Conservation (phyloP, 2,329 filamentous ascomycete species). For the Trichoderma lentiforme region DNA sequence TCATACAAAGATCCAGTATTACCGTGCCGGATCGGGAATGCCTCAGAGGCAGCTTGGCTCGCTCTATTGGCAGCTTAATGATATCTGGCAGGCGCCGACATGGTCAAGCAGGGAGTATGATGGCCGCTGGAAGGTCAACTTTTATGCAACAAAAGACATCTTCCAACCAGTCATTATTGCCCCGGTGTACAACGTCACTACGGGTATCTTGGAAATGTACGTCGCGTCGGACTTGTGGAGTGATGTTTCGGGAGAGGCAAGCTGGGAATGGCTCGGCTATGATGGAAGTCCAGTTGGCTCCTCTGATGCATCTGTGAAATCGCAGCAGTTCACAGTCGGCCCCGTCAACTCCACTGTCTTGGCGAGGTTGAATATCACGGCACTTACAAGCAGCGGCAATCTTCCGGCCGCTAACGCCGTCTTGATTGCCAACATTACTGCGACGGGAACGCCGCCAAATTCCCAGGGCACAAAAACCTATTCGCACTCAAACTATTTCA, state of each 20-base stretch:
- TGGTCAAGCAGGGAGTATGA: conserved; percentile 6
- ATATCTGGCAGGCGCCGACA: conserved; percentile 7
- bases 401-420: neutral
- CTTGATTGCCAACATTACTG: neutral
- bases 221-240: neutral
- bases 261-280: conserved; percentile 8
- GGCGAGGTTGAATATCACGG: neutral
- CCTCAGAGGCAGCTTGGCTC: conserved; percentile 1
- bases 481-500: neutral
- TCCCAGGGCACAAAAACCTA: neutral
- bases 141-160: conserved; percentile 7
- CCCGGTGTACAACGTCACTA: neutral
- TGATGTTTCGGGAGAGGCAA: neutral
- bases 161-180: conserved; percentile 6
- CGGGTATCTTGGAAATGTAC: neutral
- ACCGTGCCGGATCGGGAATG: neutral
- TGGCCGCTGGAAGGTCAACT: conserved; percentile 4
- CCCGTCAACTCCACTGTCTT: conserved; percentile 3
- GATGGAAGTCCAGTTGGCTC: conserved; percentile 1
- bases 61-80: conserved; percentile 8
- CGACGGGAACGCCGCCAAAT: neutral
- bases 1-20: conserved; percentile 6
- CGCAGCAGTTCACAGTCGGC: neutral
- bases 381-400: neutral
- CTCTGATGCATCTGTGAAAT: neutral